phyloP scores from a whole-genome alignment of 2,329 filamentous ascomycete species.

The Coniochaeta sp. region DNA sequence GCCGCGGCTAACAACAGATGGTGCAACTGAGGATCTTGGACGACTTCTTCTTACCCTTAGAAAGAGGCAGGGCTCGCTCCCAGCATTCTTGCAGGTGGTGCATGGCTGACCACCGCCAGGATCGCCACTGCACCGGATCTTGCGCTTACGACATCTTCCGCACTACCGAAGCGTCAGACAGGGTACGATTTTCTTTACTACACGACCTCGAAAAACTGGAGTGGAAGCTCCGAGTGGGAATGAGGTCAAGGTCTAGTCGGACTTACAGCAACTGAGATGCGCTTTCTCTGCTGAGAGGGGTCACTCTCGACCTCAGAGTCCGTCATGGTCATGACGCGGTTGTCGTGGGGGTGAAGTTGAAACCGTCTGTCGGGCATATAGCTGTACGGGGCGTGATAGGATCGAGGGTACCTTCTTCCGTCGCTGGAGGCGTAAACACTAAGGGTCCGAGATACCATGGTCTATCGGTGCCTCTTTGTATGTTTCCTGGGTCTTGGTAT shows the following conservation, averaged over 20 bases:
- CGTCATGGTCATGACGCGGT: conserved; percentile 28
- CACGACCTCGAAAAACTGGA: conserved; percentile 4
- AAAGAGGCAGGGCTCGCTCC: conserved; percentile 67
- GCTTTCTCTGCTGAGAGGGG: conserved; percentile 41
- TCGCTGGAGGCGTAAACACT: conserved; percentile 1
- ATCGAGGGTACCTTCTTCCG: neutral
- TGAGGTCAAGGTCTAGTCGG: neutral
- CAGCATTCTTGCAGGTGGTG: conserved; percentile 72
- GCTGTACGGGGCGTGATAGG: neutral
- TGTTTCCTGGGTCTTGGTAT: neutral
- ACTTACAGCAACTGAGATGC: conserved; percentile 54
- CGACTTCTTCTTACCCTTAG: conserved; percentile 53
- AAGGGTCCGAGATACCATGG: conserved; percentile 1
- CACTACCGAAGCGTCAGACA: conserved; percentile 56
- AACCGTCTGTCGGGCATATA: neutral
- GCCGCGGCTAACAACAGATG: neutral
- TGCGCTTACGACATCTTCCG: conserved; percentile 80
- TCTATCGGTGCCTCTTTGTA: neutral
- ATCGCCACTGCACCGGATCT: conserved; percentile 92
- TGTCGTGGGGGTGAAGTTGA: conserved; percentile 1
- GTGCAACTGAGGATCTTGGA: neutral
- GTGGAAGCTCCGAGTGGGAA: no score
- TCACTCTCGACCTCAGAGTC: conserved; percentile 34
- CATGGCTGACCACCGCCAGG: conserved; percentile 70
- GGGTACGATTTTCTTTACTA: neutral